Conservation (phyloP, 148 eudicot species). For the Vaccinium corymbosum region DNA sequence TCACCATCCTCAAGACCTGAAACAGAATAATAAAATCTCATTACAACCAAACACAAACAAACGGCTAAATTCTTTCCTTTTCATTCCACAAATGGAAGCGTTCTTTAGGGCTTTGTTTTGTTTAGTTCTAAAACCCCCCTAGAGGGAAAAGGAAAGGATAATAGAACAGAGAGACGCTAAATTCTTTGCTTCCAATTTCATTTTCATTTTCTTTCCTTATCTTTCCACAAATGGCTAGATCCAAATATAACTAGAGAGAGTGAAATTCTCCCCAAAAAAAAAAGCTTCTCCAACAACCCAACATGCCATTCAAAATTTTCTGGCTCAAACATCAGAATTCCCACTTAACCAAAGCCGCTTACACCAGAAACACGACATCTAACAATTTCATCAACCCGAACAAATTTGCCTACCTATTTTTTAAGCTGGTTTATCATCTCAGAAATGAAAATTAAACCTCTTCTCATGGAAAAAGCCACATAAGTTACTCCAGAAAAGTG, state of each 20-base stretch:
- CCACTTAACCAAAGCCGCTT: background rate
- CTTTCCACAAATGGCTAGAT: background rate
- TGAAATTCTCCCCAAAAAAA: background rate
- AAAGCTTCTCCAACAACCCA: background rate
- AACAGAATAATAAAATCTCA: conserved; percentile 14
- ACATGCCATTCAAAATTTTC: background rate
- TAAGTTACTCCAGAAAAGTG: background rate
- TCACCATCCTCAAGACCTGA: conserved; percentile 65
- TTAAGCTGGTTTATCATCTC: background rate
- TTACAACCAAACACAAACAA: background rate
- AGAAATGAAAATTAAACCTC: background rate
- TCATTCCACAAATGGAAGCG: too few relatives aligned
- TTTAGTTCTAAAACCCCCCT: background rate
- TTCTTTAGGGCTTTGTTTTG: background rate
- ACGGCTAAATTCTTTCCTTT: too few relatives aligned
- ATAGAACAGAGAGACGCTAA: background rate
- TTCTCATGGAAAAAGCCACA: background rate
- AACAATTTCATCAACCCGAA: background rate
- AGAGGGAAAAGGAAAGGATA: background rate
- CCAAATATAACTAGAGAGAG: background rate
- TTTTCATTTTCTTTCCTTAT: background rate
- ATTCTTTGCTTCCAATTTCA: background rate
- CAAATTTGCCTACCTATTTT: background rate
- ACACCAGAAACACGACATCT: background rate
- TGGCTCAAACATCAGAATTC: background rate